phyloP scores from a whole-genome alignment of 306 rosid species.

The Dryas alaskensis region DNA sequence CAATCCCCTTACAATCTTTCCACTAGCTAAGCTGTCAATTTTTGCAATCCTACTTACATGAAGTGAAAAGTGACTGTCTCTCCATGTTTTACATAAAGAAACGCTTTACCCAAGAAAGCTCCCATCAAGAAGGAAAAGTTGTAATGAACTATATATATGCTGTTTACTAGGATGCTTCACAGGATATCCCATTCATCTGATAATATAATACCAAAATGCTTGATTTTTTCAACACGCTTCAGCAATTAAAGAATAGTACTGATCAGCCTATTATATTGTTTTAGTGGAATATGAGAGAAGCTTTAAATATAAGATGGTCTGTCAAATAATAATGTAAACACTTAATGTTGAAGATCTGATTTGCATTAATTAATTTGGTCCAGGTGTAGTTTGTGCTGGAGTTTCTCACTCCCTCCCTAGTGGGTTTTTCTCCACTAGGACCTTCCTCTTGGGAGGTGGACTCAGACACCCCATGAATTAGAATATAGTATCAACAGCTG shows the following conservation, averaged over 20 bases:
- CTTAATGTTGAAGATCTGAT: not conserved
- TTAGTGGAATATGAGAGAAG: not conserved
- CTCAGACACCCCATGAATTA: not conserved
- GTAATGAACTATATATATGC: no score
- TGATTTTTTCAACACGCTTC: conserved; percentile 5
- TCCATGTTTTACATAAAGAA: no score
- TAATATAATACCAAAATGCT: not conserved
- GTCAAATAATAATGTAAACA: not conserved
- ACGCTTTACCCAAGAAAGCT: no score
- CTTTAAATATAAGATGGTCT: not conserved
- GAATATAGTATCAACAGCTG: not conserved
- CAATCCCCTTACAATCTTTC: no score
- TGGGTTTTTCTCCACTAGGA: conserved; percentile 28
- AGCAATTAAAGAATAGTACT: not conserved
- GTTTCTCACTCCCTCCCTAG: conserved; percentile 5
- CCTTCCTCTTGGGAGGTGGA: not conserved
- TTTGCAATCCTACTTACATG: no score
- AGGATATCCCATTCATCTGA: not conserved
- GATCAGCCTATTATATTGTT: no score
- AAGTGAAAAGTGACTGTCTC: no score
- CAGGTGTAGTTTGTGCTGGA: not conserved
- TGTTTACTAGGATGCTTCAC: not conserved
- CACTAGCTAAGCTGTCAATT: no score
- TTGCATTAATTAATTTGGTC: not conserved
- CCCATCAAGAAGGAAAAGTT: no score